These are phyloP conservation scores for Fagus crenata DNA, from an alignment of 306 rosid species.

Conservation along the genomic window DNA sequence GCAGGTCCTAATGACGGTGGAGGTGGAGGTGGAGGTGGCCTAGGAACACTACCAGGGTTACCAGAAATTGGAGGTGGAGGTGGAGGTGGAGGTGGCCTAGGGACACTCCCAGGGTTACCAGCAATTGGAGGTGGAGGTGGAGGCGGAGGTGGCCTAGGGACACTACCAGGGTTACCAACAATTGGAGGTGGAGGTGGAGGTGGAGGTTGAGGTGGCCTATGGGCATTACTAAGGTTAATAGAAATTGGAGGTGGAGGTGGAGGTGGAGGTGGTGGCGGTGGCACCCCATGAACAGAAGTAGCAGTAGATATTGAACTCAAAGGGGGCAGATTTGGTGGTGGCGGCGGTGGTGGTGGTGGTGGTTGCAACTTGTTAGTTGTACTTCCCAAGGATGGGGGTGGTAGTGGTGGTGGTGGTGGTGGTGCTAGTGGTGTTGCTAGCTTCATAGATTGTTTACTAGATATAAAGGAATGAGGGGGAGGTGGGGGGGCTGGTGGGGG, in stretches of 20 bases:
- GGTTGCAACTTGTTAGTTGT: constrained; percentile 8
- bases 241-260: constrained; percentile 45
- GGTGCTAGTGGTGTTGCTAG: constrained; percentile 25
- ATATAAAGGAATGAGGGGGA: constrained; percentile 15
- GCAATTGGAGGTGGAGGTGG: not conserved
- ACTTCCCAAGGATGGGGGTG: constrained; percentile 16
- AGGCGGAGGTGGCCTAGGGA: constrained; percentile 33
- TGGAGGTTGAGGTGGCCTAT: constrained; percentile 25
- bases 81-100: constrained; percentile 35
- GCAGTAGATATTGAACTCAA: not conserved
- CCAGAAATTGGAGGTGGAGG: constrained; percentile 44
- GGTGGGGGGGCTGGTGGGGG: constrained; percentile 16
- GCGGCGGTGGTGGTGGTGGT: constrained; percentile 19
- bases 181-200: constrained; percentile 41
- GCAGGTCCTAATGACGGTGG: constrained; percentile 44
- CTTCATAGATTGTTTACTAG: constrained; percentile 15
- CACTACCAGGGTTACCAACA: not conserved
- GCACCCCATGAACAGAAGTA: not conserved
- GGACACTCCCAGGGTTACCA: not conserved
- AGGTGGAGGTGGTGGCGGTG: constrained; percentile 26
- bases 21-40: constrained; percentile 41
- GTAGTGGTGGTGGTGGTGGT: constrained; percentile 12
- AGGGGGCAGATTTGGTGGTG: not conserved
- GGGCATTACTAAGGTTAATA: not conserved
- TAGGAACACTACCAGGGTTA: not conserved